Base-by-base conservation (phyloP, 352 stramenopile species). In the Globisporangium cystogenes region DNA sequence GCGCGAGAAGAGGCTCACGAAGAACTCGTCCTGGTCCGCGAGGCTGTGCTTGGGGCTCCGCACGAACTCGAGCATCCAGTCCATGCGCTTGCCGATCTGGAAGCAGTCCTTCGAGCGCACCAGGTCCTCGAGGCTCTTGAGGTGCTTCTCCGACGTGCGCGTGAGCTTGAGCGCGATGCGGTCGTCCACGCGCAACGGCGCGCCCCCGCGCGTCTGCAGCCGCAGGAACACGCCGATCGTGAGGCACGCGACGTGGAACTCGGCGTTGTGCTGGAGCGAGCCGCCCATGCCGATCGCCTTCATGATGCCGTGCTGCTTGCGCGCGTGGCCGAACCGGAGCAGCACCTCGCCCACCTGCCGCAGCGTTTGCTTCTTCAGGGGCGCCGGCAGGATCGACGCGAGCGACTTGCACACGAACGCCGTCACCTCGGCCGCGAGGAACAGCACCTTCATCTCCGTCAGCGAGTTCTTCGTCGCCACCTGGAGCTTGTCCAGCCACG, bases 1-100 rank as follows among this genome's bases (percentile, higher is more conserved):
- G 39, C 82, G 82, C 18, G 78, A 86, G 45, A 95, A 91, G 31
- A 95, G 63, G 31, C 78, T 87, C 43, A 90, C 76, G 45, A 91
- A 90, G 55, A 92, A 91, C 63, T 91, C 82, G 51, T 92, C 82
- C 51, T 92, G 81, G 65, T 95, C 85, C 7, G 75, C 79, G 16
- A 95, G 76, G 51, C 80, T 91, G 45, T 79, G 78, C 40, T 67
- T 69, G 3, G 82, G 63, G 57, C 79, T 74, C 55, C 68, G 69
- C 50, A 85, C 55, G 36, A 95, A 92, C 20, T 67, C 59, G n/a
- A 93, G 55, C 44, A 93, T 59, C 46, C 70, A 77, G 60, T 95
- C 84, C 51, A 82, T 84, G 20, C 82, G 76, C 54, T 80, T 71
- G 42, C 78, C 74, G 7, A 95, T 61, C 46, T 83, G 74, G 52